A percentile compares a stretch with the other conserved stretches of the same genome.
Conservation (phyloP, 768 basidiomycete species). For the Gyrodon lividus region DNA sequence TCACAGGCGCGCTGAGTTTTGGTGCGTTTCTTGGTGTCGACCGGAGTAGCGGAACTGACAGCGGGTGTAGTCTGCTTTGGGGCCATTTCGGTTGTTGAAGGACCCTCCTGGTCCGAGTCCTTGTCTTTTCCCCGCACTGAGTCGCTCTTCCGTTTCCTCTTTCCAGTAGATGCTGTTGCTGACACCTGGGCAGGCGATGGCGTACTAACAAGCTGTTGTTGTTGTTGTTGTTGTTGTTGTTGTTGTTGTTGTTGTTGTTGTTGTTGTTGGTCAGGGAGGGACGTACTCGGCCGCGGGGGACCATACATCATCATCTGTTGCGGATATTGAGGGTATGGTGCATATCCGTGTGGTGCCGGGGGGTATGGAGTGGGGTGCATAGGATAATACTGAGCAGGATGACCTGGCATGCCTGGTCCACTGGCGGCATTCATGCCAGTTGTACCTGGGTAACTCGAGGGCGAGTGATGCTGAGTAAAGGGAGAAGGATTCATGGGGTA, state of each 20-base stretch:
- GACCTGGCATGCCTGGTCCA: constrained; percentile 39
- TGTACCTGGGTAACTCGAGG: constrained; percentile 35
- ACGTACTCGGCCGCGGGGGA: constrained; percentile 36
- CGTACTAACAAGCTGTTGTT: constrained; percentile 29
- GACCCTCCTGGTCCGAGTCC: constrained; percentile 61
- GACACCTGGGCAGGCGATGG: constrained; percentile 34
- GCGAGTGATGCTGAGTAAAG: constrained; percentile 41
- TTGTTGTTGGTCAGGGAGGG: constrained; percentile 34
- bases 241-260: constrained; percentile 23
- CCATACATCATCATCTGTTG: constrained; percentile 72
- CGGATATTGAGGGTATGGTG: constrained; percentile 56
- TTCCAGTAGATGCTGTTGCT: constrained; percentile 37
- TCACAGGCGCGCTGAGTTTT: constrained; percentile 94
- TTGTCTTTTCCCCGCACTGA: constrained; percentile 43
- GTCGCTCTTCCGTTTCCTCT: constrained; percentile 63
- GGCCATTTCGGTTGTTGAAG: constrained; percentile 46
- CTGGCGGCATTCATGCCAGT: constrained; percentile 39
- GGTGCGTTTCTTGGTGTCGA: constrained; percentile 81
- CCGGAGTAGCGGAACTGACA: constrained; percentile 29
- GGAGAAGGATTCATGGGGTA: constrained; percentile 62
- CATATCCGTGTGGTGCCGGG: constrained; percentile 39
- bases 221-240: constrained; percentile 28
- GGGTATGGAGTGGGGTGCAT: constrained; percentile 55
- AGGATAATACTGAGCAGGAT: constrained; percentile 52
- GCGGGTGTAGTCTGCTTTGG: constrained; percentile 34